Evolutionary conservation across 2,329 filamentous ascomycete genomes (phyloP), one percentile per base, ranked within the genome.

Genomic region (Aspergillus tanneri): DNA sequence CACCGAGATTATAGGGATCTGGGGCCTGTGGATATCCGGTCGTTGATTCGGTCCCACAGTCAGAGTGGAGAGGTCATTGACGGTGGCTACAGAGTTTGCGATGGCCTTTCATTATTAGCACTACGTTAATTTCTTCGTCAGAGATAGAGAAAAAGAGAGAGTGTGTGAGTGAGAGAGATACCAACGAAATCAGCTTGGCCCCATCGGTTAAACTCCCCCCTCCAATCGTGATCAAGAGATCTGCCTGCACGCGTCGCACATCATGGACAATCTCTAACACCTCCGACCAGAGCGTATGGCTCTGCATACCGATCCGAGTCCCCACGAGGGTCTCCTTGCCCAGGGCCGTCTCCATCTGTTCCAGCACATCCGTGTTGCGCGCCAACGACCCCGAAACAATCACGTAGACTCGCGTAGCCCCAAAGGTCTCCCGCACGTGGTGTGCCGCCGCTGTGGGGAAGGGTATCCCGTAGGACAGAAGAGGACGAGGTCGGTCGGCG

Each of bases 131-230:
- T 10, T 27, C n/a, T 42, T 44, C 38, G 27, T 1, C 24, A n/a
- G 9, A 18, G 12, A 11, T 45, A 8, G 18, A 12, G 3, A 12
- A 34, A 5, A 19, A 19, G 10, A n/a, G 30, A 14, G 27, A 21
- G 19, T 30, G 3, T 9, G 19, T 5, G 3, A 36, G 8, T 6
- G 35, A 19, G 27, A 35, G 30, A 9, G 23, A 42, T 50, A 74
- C 77, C 18, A 79, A 64, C 3, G 73, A 66, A 21, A 78, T 65
- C 1, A 82, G 66, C 59, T 83, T 83, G 0, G 78, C 78, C 0
- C 69, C 78, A 57, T 83, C 79, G 0, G 77, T 81, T n/a, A 82
- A 58, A 38, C 74, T 79, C 0, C 80, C 79, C 1, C 72, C 79
- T 3, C 81, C 79, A 2, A 83, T 60, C 0, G 79, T 82, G 9